phyloP scores from a whole-genome alignment of 148 eudicot genomes.

The Beta vulgaris region DNA sequence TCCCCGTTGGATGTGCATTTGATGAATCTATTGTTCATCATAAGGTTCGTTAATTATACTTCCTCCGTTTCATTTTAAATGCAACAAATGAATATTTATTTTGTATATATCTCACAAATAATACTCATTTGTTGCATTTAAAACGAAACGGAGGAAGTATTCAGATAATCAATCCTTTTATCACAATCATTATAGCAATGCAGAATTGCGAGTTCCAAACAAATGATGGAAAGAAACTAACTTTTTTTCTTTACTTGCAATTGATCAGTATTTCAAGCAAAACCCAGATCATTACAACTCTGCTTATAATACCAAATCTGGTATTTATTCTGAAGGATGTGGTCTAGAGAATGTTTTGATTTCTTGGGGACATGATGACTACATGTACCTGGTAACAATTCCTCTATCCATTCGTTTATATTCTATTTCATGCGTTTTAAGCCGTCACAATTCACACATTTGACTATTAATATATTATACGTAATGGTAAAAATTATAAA shows the following conservation, averaged over 20 bases:
- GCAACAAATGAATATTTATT: too few species aligned
- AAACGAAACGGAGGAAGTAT: too few species aligned
- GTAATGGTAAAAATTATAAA: too few species aligned
- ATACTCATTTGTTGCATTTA: too few species aligned
- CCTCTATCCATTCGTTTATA: too few species aligned
- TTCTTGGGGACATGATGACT: constrained; percentile 72
- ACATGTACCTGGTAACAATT: constrained; percentile 71
- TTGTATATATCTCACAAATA: too few species aligned
- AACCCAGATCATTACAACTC: constrained; percentile 51
- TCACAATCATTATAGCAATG: not conserved
- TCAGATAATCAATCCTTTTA: not conserved
- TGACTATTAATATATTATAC: too few species aligned
- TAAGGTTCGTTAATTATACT: constrained; percentile 71
- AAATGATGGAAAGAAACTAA: not conserved
- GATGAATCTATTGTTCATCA: constrained; percentile 76
- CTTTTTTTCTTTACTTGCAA: not conserved
- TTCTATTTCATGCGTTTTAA: too few species aligned
- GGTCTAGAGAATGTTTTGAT: constrained; percentile 54
- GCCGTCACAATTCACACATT: too few species aligned
- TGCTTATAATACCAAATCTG: constrained; percentile 47
- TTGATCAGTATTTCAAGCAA: constrained; percentile 41
- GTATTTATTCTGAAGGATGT: constrained; percentile 55
- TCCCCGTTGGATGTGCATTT: constrained; percentile 87
- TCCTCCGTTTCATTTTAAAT: too few species aligned
- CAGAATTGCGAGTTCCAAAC: not conserved